Conservation (phyloP, 2,329 filamentous ascomycete species). For the Colletotrichum incanum region DNA sequence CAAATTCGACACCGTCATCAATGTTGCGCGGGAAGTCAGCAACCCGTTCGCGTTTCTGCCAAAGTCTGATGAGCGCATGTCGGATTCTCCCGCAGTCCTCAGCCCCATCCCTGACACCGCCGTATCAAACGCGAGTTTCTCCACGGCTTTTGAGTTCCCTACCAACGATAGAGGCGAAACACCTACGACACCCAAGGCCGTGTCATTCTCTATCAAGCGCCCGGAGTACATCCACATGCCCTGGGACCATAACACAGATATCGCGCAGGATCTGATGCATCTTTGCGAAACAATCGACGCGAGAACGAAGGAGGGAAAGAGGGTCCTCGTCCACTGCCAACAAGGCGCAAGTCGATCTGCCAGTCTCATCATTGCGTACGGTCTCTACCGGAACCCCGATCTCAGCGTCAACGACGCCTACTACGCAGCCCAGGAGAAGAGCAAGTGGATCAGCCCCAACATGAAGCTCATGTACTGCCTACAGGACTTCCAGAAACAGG, state of each 20-base stretch:
- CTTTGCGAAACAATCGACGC: conserved; percentile 85
- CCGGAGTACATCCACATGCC: conserved; percentile 91
- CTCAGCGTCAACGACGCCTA: conserved; percentile 88
- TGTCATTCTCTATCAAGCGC: conserved; percentile 59
- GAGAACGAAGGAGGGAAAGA: conserved; percentile 80
- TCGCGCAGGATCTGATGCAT: conserved; percentile 81
- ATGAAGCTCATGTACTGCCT: conserved; percentile 94
- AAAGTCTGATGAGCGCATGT: conserved; percentile 49
- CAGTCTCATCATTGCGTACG: conserved; percentile 89
- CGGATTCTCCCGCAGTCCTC: conserved; percentile 53
- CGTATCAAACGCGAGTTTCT: conserved; percentile 70
- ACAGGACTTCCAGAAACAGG: conserved; percentile 82
- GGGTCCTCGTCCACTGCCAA: conserved; percentile 87
- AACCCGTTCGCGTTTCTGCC: conserved; percentile 76
- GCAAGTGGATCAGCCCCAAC: conserved; percentile 90
- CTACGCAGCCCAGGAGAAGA: conserved; percentile 84
- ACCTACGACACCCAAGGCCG: conserved; percentile 72
- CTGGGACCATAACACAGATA: conserved; percentile 92
- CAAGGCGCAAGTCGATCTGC: conserved; percentile 89
- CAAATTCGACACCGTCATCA: conserved; percentile 86
- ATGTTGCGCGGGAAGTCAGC: conserved; percentile 85
- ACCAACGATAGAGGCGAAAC: conserved; percentile 60
- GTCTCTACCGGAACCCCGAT: conserved; percentile 83
- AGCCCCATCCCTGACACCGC: conserved; percentile 71
- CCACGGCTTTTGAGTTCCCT: conserved; percentile 72